phyloP scores from a whole-genome alignment of 2,329 filamentous ascomycete species.

The Trichoderma endophyticum region DNA sequence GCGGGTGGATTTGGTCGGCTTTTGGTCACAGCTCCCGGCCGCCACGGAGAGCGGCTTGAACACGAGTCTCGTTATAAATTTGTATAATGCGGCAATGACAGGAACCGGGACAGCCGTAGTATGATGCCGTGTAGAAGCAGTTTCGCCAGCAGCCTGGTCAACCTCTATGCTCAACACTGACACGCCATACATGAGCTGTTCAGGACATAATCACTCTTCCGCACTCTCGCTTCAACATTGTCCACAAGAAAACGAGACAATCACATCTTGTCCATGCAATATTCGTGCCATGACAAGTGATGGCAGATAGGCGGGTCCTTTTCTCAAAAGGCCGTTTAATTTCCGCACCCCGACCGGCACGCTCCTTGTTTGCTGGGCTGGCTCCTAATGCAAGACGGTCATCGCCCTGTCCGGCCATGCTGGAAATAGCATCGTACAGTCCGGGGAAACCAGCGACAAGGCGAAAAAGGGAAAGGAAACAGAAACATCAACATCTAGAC shows the following conservation, averaged over 20 bases:
- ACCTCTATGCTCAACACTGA: neutral
- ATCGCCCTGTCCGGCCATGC: neutral
- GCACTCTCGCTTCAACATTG: neutral
- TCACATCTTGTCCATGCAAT: neutral
- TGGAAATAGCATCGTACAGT: conserved; percentile 2
- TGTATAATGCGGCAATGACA: neutral
- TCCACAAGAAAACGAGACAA: neutral
- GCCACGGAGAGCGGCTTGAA: neutral
- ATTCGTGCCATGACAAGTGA: neutral
- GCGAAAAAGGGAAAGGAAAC: neutral
- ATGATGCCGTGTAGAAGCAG: neutral
- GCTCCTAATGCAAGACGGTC: neutral
- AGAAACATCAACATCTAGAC: neutral
- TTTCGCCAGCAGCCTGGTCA: neutral
- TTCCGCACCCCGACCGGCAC: neutral
- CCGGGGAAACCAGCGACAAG: conserved; percentile 1
- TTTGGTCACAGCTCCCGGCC: neutral
- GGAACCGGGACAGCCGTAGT: neutral
- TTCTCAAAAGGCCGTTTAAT: neutral
- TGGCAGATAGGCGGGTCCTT: neutral
- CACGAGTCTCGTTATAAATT: neutral
- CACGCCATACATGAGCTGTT: neutral
- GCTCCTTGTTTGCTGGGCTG: neutral
- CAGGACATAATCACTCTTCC: neutral
- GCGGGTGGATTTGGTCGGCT: neutral